A percentile compares a stretch with the other conserved stretches of the same genome.
Evolutionary conservation across 805 yeast species (phyloP).

Genomic region (Naumovozyma castellii): DNA sequence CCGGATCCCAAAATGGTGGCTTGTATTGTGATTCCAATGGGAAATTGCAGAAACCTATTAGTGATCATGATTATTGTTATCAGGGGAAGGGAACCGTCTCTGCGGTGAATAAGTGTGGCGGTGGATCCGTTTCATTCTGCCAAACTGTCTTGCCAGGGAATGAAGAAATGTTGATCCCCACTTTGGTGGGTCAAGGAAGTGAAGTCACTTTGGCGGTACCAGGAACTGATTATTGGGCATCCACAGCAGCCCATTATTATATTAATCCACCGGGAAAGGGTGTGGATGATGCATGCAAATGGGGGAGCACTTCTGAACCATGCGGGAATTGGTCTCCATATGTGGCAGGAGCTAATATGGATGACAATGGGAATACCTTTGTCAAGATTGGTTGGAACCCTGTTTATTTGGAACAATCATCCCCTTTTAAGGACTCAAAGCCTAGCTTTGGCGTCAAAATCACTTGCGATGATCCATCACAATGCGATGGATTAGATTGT

Average conservation of each 20-base stretch:
- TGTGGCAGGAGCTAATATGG: constrained; percentile 86
- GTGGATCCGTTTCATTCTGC: constrained; percentile 68
- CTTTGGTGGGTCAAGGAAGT: constrained; percentile 41
- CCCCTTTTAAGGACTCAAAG: constrained; percentile 43
- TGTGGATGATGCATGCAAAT: constrained; percentile 64
- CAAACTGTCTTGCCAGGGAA: constrained; percentile 92
- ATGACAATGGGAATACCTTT: constrained; percentile 55
- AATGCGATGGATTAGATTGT: constrained; percentile 73
- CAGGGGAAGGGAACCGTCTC: constrained; percentile 70
- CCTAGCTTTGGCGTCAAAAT: constrained; percentile 68
- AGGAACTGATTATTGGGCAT: constrained; percentile 73
- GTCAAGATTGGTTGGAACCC: constrained; percentile 92
- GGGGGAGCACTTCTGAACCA: constrained; percentile 67
- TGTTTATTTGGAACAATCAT: constrained; percentile 51
- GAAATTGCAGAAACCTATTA: constrained; percentile 49
- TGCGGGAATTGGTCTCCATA: constrained; percentile 90
- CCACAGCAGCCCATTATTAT: constrained; percentile 80
- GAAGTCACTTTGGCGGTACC: constrained; percentile 69
- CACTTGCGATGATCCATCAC: constrained; percentile 57
- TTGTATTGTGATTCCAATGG: constrained; percentile 68
- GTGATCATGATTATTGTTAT: constrained; percentile 53
- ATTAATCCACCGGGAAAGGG: constrained; percentile 77
- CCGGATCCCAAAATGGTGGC: constrained; percentile 77
- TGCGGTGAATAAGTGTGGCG: constrained; percentile 47
- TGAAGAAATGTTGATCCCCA: constrained; percentile 90